Base-by-base conservation (phyloP, 2,329 filamentous ascomycete genomes). In the Pseudocercospora vitis region DNA sequence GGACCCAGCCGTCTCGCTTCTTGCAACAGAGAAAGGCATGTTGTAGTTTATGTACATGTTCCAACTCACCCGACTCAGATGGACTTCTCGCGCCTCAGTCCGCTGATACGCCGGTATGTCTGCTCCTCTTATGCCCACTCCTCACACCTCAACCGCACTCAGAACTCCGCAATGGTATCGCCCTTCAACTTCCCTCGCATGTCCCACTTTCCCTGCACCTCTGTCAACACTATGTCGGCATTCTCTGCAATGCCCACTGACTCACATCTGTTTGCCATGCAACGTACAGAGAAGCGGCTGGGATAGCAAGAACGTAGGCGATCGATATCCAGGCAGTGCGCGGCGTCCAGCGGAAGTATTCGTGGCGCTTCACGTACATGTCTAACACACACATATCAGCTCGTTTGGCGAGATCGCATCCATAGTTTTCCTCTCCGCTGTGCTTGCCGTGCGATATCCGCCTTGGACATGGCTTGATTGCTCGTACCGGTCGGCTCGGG, bases 341-440 rank as follows among this genome's bases (percentile, higher is more conserved):
- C 48, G 84, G 82, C 29, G 88, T 97, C 89, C 90, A 97, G 73
- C 90, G 83, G 82, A 97, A 99, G 82, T 89, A 96, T 76, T 90
- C 90, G 82, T 91, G 87, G 63, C 94, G 87, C 78, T 89, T 90
- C 68, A 82, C 78, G 68, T 81, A 83, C 84, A 96, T 88, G 72
- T 87, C 91, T 96, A n/a, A n/a, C n/a, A n/a, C n/a, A n/a, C n/a
- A n/a, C n/a, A n/a, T n/a, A n/a, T n/a, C n/a, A n/a, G n/a, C n/a
- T n/a, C n/a, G n/a, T n/a, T n/a, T n/a, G n/a, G n/a, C n/a, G n/a
- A n/a, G n/a, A n/a, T n/a, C n/a, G n/a, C n/a, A n/a, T n/a, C n/a
- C n/a, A n/a, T n/a, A n/a, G n/a, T n/a, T n/a, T n/a, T n/a, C n/a
- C n/a, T n/a, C n/a, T n/a, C n/a, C n/a, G n/a, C n/a, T n/a, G n/a